These are phyloP conservation scores for Yarrowia sp. DNA, from an alignment of 805 yeast genomes.

Conservation along the genomic window DNA sequence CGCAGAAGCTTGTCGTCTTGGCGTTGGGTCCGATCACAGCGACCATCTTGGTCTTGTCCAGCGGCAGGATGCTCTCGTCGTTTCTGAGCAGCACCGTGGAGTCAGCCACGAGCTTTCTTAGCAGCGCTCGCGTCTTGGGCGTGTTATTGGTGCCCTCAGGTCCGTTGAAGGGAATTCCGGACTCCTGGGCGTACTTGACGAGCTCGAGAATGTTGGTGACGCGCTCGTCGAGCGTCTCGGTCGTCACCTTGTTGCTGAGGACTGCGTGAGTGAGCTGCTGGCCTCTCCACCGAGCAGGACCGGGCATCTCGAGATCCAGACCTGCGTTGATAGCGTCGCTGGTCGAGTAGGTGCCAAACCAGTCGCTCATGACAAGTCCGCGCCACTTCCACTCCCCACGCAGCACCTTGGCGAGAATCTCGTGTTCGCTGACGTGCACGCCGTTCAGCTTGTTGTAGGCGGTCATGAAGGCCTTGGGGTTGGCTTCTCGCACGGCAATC, in stretches of 20 bases:
- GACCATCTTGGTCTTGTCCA: constrained; percentile 43
- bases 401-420: constrained; percentile 37
- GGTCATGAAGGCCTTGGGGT: constrained; percentile 60
- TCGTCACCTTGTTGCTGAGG: constrained; percentile 43
- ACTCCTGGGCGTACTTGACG: constrained; percentile 45
- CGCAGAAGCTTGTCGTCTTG: constrained; percentile 49
- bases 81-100: constrained; percentile 58
- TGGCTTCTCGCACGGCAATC: constrained; percentile 51
- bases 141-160: constrained; percentile 47
- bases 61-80: constrained; percentile 49
- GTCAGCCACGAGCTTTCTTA: constrained; percentile 51
- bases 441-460: constrained; percentile 65
- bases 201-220: constrained; percentile 49
- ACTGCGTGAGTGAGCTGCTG: constrained; percentile 46
- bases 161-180: constrained; percentile 46
- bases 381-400: constrained; percentile 11
- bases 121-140: constrained; percentile 46
- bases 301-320: constrained; percentile 67
- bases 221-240: constrained; percentile 47
- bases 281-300: constrained; percentile 51
- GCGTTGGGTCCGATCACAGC: constrained; percentile 64
- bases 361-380: constrained; percentile 1
- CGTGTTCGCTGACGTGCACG: constrained; percentile 51
- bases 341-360: constrained; percentile 37
- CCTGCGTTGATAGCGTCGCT: constrained; percentile 53